Evolutionary conservation across 1,284 basidiomycete species (phyloP).

Genomic region (Violaceomyces palustris): DNA sequence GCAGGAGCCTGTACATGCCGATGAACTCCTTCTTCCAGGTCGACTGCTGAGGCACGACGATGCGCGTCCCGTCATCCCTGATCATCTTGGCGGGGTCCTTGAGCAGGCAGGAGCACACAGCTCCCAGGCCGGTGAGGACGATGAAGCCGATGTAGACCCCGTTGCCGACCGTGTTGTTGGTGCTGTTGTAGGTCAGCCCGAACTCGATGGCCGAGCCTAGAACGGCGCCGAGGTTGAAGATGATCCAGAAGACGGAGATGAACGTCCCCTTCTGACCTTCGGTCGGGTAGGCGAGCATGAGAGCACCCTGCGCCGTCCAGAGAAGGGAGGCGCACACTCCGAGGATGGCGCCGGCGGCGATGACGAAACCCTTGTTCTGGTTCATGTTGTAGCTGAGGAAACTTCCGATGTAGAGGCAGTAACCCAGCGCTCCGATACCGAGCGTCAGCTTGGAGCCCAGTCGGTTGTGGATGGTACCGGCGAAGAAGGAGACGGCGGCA

Average conservation of each 20-base stretch:
- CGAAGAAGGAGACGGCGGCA: slow-evolving; percentile 55
- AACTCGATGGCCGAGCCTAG: slow-evolving; percentile 66
- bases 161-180: slow-evolving; percentile 25
- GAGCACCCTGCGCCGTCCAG: slow-evolving; percentile 63
- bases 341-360: slow-evolving; percentile 71
- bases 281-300: slow-evolving; percentile 76
- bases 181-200: slow-evolving; percentile 34
- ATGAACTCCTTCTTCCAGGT: slow-evolving; percentile 33
- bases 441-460: slow-evolving; percentile 70
- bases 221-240: slow-evolving; percentile 65
- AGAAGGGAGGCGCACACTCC: slow-evolving; percentile 76
- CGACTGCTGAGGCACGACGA: slow-evolving; percentile 30
- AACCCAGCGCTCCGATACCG: slow-evolving; percentile 61
- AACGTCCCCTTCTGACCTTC: slow-evolving; percentile 64
- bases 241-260: slow-evolving; percentile 68
- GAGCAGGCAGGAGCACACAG: slow-evolving; percentile 17
- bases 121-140: slow-evolving; percentile 35
- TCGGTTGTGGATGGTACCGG: slow-evolving; percentile 63
- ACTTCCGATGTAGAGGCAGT: slow-evolving; percentile 65
- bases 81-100: slow-evolving; percentile 33
- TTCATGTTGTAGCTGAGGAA: slow-evolving; percentile 58
- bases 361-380: slow-evolving; percentile 54
- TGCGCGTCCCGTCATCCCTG: slow-evolving; percentile 32
- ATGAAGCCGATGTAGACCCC: slow-evolving; percentile 37
- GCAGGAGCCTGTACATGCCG: slow-evolving; percentile 29